Evolutionary conservation across 768 basidiomycete genomes (phyloP).

Genomic region (Leccinum subgranulosum): DNA sequence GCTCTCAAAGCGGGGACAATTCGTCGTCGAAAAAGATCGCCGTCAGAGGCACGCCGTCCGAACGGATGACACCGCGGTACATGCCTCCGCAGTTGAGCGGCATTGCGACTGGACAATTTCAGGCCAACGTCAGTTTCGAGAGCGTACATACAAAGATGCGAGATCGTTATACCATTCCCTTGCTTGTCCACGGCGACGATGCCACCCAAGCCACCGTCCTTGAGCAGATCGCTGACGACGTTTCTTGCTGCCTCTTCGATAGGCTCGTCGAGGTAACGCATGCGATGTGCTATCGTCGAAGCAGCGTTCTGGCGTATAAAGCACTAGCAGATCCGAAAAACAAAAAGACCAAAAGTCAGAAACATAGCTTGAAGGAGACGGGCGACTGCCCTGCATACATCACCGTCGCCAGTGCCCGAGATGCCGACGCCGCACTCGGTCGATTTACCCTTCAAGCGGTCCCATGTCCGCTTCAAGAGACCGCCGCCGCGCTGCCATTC

Average conservation of each 20-base stretch:
- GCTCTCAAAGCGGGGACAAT: slow-evolving; percentile 22
- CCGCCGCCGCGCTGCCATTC: slow-evolving; percentile 53
- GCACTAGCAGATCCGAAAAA: slow-evolving; percentile 43
- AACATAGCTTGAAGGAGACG: neutral
- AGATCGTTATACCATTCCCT: slow-evolving; percentile 55
- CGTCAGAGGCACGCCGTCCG: slow-evolving; percentile 67
- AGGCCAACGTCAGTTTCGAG: neutral
- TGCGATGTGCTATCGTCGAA: slow-evolving; percentile 61
- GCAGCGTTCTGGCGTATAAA: slow-evolving; percentile 73
- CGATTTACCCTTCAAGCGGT: slow-evolving; percentile 34
- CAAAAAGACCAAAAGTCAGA: neutral
- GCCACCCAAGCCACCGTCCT: slow-evolving; percentile 66
- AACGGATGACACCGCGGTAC: slow-evolving; percentile 74
- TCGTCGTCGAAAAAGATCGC: slow-evolving; percentile 77
- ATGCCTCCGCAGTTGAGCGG: slow-evolving; percentile 77
- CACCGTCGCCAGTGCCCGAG: slow-evolving; percentile 85
- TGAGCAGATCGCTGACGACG: slow-evolving; percentile 56
- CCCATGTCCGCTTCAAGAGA: slow-evolving; percentile 37
- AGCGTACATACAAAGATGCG: slow-evolving; percentile 5
- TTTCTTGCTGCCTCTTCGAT: slow-evolving; percentile 50
- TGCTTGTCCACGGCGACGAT: slow-evolving; percentile 67
- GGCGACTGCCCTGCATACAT: slow-evolving; percentile 54
- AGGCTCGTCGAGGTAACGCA: slow-evolving; percentile 58
- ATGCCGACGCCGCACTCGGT: slow-evolving; percentile 55
- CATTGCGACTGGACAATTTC: slow-evolving; percentile 51